phyloP scores from a whole-genome alignment of 2,329 filamentous ascomycete species.

The Ambrosiella beaveri region DNA sequence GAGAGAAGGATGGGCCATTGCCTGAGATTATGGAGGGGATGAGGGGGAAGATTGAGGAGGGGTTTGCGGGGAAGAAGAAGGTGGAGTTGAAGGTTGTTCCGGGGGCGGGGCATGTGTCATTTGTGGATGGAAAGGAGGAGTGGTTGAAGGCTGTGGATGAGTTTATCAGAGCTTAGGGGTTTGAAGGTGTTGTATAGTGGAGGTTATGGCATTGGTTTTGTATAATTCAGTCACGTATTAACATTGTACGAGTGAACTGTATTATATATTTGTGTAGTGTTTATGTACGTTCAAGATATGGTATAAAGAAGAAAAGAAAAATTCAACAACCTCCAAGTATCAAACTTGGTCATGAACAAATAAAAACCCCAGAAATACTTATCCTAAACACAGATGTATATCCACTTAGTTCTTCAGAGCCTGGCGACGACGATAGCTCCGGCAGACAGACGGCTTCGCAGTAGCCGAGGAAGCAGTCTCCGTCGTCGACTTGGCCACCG shows the following conservation, averaged over 20 bases:
- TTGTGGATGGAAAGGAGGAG: slow-evolving; percentile 22
- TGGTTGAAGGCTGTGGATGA: slow-evolving; percentile 18
- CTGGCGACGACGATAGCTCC: not conserved
- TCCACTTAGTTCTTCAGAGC: not conserved
- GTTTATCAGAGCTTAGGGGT: slow-evolving; percentile 15
- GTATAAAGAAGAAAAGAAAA: too few species aligned
- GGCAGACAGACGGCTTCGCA: not conserved
- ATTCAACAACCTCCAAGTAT: not conserved
- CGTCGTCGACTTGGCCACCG: not conserved
- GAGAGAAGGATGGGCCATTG: slow-evolving; percentile 26
- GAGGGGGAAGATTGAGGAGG: slow-evolving; percentile 20
- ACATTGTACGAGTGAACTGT: too few species aligned
- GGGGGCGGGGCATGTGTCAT: slow-evolving; percentile 23
- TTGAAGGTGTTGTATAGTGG: not conserved
- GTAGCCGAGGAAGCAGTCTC: not conserved
- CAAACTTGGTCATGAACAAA: not conserved
- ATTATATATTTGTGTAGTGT: too few species aligned
- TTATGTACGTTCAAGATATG: too few species aligned
- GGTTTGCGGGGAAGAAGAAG: slow-evolving; percentile 18
- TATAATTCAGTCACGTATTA: too few species aligned
- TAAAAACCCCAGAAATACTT: not conserved
- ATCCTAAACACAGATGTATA: not conserved
- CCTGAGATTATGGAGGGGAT: slow-evolving; percentile 24
- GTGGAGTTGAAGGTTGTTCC: slow-evolving; percentile 22
- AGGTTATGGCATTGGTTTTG: not conserved